phyloP scores from a whole-genome alignment of 768 basidiomycete genomes.

The Lanmaoa pseudosensibilis region DNA sequence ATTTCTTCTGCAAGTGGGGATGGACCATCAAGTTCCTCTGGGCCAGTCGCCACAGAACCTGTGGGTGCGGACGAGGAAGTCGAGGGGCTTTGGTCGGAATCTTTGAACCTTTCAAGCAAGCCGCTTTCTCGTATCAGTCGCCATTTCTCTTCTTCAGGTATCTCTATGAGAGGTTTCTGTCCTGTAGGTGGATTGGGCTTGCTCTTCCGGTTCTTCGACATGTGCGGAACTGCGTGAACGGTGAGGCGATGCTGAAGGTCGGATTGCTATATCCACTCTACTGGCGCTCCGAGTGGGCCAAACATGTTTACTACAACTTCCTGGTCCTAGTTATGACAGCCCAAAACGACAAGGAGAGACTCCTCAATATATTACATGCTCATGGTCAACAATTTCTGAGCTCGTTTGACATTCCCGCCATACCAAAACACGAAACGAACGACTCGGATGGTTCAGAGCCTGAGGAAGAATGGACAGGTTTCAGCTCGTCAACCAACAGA shows the following conservation, averaged over 20 bases:
- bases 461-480: slow-evolving; percentile 46
- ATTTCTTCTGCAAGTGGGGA: slow-evolving; percentile 62
- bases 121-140: slow-evolving; percentile 69
- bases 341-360: slow-evolving; percentile 28
- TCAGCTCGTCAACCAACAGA: slow-evolving; percentile 17
- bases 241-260: neutral
- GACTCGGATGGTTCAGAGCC: slow-evolving; percentile 14
- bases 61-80: slow-evolving; percentile 1
- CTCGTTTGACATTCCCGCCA: slow-evolving; percentile 36
- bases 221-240: slow-evolving; percentile 5
- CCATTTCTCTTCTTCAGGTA: slow-evolving; percentile 78
- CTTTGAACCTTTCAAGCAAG: slow-evolving; percentile 43
- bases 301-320: slow-evolving; percentile 9
- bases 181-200: slow-evolving; percentile 8
- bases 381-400: slow-evolving; percentile 48
- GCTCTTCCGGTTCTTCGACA: slow-evolving; percentile 33
- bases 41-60: neutral
- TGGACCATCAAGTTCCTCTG: slow-evolving; percentile 36
- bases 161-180: slow-evolving; percentile 39
- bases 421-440: slow-evolving; percentile 21
- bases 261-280: neutral
- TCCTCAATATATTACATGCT: slow-evolving; percentile 44
- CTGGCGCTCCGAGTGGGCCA: neutral
- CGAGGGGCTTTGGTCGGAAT: slow-evolving; percentile 9
- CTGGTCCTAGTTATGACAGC: slow-evolving; percentile 3